These are phyloP conservation scores for Trichaptum fuscoviolaceum DNA, from an alignment of 768 basidiomycete species.

Conservation along the genomic window DNA sequence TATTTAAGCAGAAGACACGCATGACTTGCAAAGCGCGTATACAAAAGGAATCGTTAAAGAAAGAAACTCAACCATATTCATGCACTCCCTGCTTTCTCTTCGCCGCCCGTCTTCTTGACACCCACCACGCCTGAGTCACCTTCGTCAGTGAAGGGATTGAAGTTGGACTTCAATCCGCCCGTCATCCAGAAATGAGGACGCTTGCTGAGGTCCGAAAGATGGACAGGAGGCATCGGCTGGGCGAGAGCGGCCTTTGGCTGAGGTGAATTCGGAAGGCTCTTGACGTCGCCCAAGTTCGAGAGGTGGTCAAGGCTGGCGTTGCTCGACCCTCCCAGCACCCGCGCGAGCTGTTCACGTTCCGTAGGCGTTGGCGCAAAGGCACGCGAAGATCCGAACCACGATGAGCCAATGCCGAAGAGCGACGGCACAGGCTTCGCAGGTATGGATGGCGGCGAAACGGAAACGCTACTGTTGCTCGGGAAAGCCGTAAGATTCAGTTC, in stretches of 20 bases:
- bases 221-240: conserved; percentile 8
- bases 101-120: not conserved
- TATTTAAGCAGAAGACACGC: not conserved
- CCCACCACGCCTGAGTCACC: not conserved
- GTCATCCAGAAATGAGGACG: conserved; percentile 40
- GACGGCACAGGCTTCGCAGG: conserved; percentile 14
- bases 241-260: conserved; percentile 40
- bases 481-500: conserved; percentile 15
- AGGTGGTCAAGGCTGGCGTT: conserved; percentile 74
- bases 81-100: not conserved
- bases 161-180: conserved; percentile 61
- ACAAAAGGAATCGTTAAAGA: not conserved
- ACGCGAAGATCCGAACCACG: conserved; percentile 42
- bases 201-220: conserved; percentile 1
- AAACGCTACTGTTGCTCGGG: conserved; percentile 21
- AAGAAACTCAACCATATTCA: not conserved
- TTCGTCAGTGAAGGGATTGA: conserved; percentile 78
- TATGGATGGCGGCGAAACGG: conserved; percentile 14
- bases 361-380: conserved; percentile 87
- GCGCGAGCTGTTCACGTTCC: conserved; percentile 79
- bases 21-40: not conserved
- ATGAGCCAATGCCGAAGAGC: conserved; percentile 26
- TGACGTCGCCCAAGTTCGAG: conserved; percentile 73
- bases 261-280: conserved; percentile 67
- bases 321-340: conserved; percentile 67